Evolutionary conservation across 2,329 filamentous ascomycete species (phyloP).

Genomic region (Sclerotinia minor): DNA sequence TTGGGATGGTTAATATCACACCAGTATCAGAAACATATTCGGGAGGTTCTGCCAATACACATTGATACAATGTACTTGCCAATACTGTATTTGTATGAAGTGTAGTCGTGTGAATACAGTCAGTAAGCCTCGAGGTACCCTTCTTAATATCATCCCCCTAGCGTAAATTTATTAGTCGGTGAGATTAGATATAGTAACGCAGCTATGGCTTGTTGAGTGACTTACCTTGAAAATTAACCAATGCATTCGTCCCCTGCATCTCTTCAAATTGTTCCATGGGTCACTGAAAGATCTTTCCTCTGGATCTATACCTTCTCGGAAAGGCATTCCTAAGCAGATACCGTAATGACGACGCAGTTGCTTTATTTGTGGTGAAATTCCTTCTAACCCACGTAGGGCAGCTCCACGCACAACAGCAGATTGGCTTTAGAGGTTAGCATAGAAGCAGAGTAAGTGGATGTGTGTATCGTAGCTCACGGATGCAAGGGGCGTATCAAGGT

Average conservation of each 20-base stretch:
- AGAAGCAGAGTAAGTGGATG: not conserved
- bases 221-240: conserved; percentile 31
- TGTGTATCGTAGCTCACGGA: conserved; percentile 28
- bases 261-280: not conserved
- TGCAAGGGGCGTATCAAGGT: conserved; percentile 30
- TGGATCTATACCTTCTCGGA: conserved; percentile 27
- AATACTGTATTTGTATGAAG: not conserved
- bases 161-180: conserved; percentile 1
- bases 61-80: conserved; percentile 8
- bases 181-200: not conserved
- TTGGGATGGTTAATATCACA: not conserved
- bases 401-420: conserved; percentile 32
- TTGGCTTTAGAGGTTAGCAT: conserved; percentile 29
- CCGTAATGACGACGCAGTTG: conserved; percentile 28
- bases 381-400: conserved; percentile 29
- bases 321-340: not conserved
- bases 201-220: not conserved
- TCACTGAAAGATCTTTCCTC: conserved; percentile 14
- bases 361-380: conserved; percentile 26
- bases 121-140: conserved; percentile 20
- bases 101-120: not conserved
- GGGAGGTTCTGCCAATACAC: conserved; percentile 7
- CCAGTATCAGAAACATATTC: conserved; percentile 21
- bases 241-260: conserved; percentile 1
- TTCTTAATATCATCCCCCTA: conserved; percentile 25